phyloP scores from a whole-genome alignment of 148 eudicot genomes.

The Rhododendron mucronatum region DNA sequence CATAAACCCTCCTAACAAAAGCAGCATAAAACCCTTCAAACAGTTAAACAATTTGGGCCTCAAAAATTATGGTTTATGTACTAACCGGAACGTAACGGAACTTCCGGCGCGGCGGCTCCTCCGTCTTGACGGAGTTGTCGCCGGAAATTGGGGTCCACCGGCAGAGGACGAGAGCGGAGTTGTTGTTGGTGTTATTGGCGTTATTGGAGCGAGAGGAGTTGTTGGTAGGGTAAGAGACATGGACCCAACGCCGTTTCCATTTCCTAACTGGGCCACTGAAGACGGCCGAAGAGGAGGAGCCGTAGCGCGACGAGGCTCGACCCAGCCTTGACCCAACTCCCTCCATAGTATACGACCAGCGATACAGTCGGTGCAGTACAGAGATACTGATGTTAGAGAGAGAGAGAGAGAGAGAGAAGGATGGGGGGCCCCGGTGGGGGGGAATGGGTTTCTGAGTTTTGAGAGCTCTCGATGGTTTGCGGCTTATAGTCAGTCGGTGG shows the following conservation, averaged over 20 bases:
- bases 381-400: not conserved
- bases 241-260: slow-evolving; percentile 58
- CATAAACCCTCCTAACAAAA: not conserved
- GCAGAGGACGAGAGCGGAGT: slow-evolving; percentile 35
- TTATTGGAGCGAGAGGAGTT: slow-evolving; percentile 20
- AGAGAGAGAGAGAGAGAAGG: not conserved
- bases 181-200: slow-evolving; percentile 12
- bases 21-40: not conserved
- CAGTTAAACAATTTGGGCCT: not conserved
- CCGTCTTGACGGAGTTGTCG: slow-evolving; percentile 15
- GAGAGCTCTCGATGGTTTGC: not conserved
- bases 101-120: slow-evolving; percentile 40
- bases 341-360: slow-evolving; percentile 36
- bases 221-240: slow-evolving; percentile 15
- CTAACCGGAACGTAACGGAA: slow-evolving; percentile 62
- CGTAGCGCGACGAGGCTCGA: slow-evolving; percentile 57
- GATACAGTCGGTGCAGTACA: not conserved
- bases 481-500: too few relatives aligned
- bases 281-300: slow-evolving; percentile 25
- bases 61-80: not conserved
- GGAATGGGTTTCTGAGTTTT: not conserved
- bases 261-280: slow-evolving; percentile 60
- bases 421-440: too few relatives aligned
- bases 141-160: slow-evolving; percentile 63
- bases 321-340: slow-evolving; percentile 53